A percentile compares a stretch with the other conserved stretches of the same genome.
Evolutionary conservation across 495 filamentous ascomycete species (phyloP).

Genomic region (Neurospora sublineolata): DNA sequence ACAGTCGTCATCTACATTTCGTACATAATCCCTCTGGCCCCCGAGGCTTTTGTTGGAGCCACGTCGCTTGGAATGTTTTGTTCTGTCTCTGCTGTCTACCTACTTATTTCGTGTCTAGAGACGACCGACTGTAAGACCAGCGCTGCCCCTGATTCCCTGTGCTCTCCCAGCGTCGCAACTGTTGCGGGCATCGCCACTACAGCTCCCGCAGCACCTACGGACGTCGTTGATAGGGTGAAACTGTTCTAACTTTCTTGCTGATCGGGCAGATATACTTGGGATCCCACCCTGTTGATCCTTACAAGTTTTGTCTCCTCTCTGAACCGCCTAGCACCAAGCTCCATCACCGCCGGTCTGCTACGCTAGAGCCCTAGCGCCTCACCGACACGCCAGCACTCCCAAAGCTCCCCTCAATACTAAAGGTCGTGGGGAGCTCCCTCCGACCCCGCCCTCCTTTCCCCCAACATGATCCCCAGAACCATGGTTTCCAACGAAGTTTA

Average conservation of each 20-base stretch:
- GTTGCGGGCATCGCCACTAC: not conserved
- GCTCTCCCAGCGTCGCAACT: not conserved
- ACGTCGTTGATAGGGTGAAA: not conserved
- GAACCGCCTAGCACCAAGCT: not conserved
- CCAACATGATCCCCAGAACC: constrained; percentile 38
- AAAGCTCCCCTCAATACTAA: not conserved
- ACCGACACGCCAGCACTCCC: not conserved
- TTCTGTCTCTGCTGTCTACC: not conserved
- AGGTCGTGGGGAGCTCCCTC: not conserved
- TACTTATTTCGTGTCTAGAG: not conserved
- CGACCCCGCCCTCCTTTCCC: not conserved
- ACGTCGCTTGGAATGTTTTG: not conserved
- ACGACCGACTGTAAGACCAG: not conserved
- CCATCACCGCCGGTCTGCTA: not conserved
- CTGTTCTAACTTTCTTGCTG: not conserved
- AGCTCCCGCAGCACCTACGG: not conserved
- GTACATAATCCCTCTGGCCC: not conserved
- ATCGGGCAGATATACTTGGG: not conserved
- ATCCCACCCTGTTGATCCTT: not conserved
- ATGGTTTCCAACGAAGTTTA: constrained; percentile 59
- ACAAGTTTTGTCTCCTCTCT: constrained; percentile 4
- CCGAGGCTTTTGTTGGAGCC: not conserved
- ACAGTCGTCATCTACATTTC: not conserved
- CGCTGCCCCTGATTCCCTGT: not conserved
- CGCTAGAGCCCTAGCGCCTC: not conserved